A percentile compares a stretch with the other conserved stretches of the same genome.
These are phyloP conservation scores for Mycena belliarum DNA, from an alignment of 768 basidiomycete genomes.

Conservation along the genomic window DNA sequence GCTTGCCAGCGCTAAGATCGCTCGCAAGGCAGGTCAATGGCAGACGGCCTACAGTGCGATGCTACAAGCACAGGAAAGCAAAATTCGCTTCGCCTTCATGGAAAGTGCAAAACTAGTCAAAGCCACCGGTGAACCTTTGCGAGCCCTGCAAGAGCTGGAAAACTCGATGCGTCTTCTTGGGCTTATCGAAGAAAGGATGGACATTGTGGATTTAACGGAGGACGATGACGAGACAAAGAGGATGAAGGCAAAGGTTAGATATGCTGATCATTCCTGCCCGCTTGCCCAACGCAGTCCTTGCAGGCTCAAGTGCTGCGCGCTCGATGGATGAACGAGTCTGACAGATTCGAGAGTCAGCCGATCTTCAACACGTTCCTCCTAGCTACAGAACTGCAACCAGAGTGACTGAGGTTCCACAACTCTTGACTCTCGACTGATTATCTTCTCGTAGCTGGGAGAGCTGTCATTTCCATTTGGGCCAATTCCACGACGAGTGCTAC, in stretches of 20 bases:
- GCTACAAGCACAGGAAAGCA: constrained; percentile 80
- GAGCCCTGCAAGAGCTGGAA: constrained; percentile 86
- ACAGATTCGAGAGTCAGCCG: constrained; percentile 67
- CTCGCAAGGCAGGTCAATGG: constrained; percentile 91
- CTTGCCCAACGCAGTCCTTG: not conserved
- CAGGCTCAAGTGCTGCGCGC: constrained; percentile 82
- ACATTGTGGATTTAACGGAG: constrained; percentile 59
- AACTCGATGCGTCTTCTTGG: constrained; percentile 61
- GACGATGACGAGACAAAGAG: constrained; percentile 50
- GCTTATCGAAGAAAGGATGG: constrained; percentile 41
- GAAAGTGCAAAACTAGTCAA: constrained; percentile 88
- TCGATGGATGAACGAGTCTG: constrained; percentile 91
- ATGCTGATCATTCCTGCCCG: not conserved
- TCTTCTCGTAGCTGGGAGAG: constrained; percentile 69
- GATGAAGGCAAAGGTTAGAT: constrained; percentile 71
- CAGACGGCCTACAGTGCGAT: constrained; percentile 97
- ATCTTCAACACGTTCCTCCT: constrained; percentile 61
- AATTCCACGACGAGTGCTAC: constrained; percentile 81
- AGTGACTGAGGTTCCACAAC: constrained; percentile 37
- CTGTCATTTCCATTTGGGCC: constrained; percentile 81
- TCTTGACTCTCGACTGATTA: not conserved
- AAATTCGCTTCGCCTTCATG: constrained; percentile 76
- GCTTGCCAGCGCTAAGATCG: constrained; percentile 94
- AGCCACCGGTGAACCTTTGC: constrained; percentile 75
- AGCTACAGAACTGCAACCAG: constrained; percentile 50